Evolutionary conservation across 73 alveolate genomes (phyloP), one percentile per base, ranked within the genome.

Genomic region (Stentor roeselii): DNA sequence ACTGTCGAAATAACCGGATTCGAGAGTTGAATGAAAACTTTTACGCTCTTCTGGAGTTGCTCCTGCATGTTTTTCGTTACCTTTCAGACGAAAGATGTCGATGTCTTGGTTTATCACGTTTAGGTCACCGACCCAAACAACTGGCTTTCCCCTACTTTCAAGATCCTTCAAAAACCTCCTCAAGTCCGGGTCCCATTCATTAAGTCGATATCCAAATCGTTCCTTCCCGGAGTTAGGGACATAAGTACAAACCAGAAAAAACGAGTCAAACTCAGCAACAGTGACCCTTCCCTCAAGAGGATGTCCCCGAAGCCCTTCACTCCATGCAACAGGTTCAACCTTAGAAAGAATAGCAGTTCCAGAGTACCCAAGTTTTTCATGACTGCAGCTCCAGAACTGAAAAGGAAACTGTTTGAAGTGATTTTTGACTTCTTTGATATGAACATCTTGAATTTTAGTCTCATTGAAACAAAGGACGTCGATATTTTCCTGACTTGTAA

Each of bases 171-270:
- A 61, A 77, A 60, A 92, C 3, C 38, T 84, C 15, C 42, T 76
- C 75, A 93, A 91, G 36, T 89, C 96, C 41, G 11, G 42, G 78
- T 93, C 98, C 95, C 96, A 93, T 31, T 75, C 88, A 27, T 83
- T 76, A 3, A 86, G 90, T 78, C 98, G 88, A 78, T 93, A 93
- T 42, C 50, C 85, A 36, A 91, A 85, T 59, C 98, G 75, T 3
- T 77, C 90, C 0, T 60, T 58, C 74, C 96, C 96, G 14, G 97
- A 86, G 78, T 93, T 93, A 2, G 98, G 98, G 36, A 86, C 90
- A 83, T 93, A 93, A 32, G 86, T 77, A 3, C 88, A 59, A 27
- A 93, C 89, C 37, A 91, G 80, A 82, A 37, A 86, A 84, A 93
- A 93, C 14, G 88, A 41, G 15, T 93, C 82, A 42, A 89, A 93